Conservation (phyloP, 2,329 filamentous ascomycete species). For the Fusarium odoratissimum region DNA sequence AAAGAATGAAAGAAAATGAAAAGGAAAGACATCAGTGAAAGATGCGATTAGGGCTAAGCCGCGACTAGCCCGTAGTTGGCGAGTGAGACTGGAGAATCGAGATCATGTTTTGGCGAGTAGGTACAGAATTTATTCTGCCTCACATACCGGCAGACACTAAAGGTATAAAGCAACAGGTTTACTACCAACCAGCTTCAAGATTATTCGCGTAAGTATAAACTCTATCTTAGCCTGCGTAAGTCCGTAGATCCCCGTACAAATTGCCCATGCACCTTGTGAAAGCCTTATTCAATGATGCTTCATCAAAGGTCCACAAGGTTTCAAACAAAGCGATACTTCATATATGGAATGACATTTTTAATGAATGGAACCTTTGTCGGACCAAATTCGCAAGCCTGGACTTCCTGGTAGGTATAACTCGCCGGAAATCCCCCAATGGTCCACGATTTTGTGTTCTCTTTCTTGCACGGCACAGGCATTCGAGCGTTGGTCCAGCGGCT, state of each 20-base stretch:
- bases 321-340: background rate
- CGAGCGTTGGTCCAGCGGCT: conserved; percentile 14
- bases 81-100: background rate
- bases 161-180: accelerated
- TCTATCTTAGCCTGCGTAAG: accelerated
- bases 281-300: accelerated
- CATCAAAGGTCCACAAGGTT: accelerated
- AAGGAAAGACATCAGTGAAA: background rate
- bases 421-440: background rate
- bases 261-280: background rate
- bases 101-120: background rate
- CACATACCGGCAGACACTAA: accelerated
- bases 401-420: background rate
- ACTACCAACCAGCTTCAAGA: accelerated
- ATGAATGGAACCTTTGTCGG: conserved; percentile 10
- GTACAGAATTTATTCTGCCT: too few relatives aligned
- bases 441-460: background rate
- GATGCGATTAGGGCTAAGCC: background rate
- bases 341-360: background rate
- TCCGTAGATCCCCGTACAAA: accelerated
- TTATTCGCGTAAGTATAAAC: accelerated
- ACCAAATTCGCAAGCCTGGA: conserved; percentile 15
- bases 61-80: background rate
- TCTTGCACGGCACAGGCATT: conserved; percentile 18
- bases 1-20: conserved; percentile 4